Conservation (phyloP, 1,284 basidiomycete genomes). For the Takashimella koratensis region DNA sequence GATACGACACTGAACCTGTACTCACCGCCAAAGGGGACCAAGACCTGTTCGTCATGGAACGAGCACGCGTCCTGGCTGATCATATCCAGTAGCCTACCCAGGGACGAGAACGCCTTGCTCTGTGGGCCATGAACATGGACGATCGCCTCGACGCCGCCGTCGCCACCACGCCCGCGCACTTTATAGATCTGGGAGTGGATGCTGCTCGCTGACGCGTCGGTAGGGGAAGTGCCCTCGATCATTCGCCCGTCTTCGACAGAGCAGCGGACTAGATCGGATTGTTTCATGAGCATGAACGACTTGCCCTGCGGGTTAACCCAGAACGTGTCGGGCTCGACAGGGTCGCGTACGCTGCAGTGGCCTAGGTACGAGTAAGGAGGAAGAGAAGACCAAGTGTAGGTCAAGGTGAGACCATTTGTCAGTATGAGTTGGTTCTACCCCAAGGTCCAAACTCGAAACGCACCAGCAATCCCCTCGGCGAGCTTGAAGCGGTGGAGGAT, state of each 20-base stretch:
- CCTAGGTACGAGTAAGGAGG: too few relatives aligned
- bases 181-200: constrained; percentile 41
- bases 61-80: constrained; percentile 44
- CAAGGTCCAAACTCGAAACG: too few relatives aligned
- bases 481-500: constrained; percentile 33
- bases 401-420: too few relatives aligned
- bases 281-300: constrained; percentile 36
- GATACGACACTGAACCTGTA: not conserved
- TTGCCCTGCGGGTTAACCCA: constrained; percentile 44
- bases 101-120: constrained; percentile 34
- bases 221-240: constrained; percentile 32
- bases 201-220: constrained; percentile 35
- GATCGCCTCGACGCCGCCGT: constrained; percentile 31
- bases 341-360: constrained; percentile 39
- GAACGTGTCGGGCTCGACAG: constrained; percentile 40
- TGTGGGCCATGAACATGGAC: constrained; percentile 44
- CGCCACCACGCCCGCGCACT: constrained; percentile 27
- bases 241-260: constrained; percentile 26
- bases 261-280: constrained; percentile 33
- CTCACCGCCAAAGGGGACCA: constrained; percentile 42
- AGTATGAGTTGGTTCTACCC: too few relatives aligned
- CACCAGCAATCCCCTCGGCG: constrained; percentile 40
- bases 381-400: too few relatives aligned
- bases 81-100: constrained; percentile 38
- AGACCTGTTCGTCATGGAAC: constrained; percentile 33